A percentile compares a stretch with the other conserved stretches of the same genome.
Conservation (phyloP, 2,329 filamentous ascomycete genomes). For the Fusarium nurragi region DNA sequence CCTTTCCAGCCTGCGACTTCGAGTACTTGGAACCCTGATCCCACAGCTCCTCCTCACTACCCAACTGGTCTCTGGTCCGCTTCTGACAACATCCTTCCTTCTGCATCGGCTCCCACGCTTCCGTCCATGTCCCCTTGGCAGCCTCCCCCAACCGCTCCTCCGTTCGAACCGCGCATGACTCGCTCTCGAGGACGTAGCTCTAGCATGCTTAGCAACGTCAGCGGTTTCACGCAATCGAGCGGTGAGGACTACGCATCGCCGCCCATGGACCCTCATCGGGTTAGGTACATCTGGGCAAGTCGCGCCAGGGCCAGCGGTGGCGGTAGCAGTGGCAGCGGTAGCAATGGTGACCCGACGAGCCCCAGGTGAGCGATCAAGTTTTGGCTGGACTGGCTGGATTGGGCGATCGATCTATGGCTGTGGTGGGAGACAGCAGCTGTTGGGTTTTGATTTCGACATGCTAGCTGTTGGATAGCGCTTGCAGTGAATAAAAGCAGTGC, state of each 20-base stretch:
- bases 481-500: conserved; percentile 44
- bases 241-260: conserved; percentile 56
- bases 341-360: conserved; percentile 62
- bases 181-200: conserved; percentile 68
- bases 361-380: conserved; percentile 42
- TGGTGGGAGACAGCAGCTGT: conserved; percentile 21
- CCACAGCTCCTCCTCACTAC: conserved; percentile 49
- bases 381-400: neutral
- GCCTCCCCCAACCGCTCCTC: conserved; percentile 51
- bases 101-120: conserved; percentile 45
- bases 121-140: conserved; percentile 50
- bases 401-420: conserved; percentile 4
- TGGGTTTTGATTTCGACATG: conserved; percentile 22
- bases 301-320: conserved; percentile 47
- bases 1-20: conserved; percentile 38
- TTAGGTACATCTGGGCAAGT: conserved; percentile 42
- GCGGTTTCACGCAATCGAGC: conserved; percentile 72
- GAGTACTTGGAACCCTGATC: conserved; percentile 50
- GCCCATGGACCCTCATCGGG: conserved; percentile 32
- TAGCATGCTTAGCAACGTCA: conserved; percentile 73
- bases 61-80: conserved; percentile 51
- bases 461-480: conserved; percentile 43
- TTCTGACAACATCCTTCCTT: conserved; percentile 47
- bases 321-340: conserved; percentile 61
- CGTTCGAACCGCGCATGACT: conserved; percentile 49